phyloP scores from a whole-genome alignment of 768 basidiomycete genomes.

The Hortiboletus campestris region DNA sequence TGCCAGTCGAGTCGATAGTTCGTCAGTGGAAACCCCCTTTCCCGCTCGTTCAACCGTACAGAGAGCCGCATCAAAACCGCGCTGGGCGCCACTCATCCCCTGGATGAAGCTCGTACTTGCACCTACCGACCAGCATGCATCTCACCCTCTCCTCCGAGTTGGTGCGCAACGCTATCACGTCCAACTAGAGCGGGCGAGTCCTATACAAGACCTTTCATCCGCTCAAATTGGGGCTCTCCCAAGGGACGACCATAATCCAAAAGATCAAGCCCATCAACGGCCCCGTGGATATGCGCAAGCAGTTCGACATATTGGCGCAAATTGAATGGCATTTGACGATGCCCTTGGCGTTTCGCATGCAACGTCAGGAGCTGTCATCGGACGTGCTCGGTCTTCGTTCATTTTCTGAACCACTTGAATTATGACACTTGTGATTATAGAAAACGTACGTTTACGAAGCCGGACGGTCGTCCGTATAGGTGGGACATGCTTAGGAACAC shows the following conservation, averaged over 20 bases:
- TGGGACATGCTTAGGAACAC: slow-evolving; percentile 14
- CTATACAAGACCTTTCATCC: background rate
- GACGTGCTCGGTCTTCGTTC: background rate
- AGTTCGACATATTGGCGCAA: slow-evolving; percentile 17
- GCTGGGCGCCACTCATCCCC: background rate
- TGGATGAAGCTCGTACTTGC: background rate
- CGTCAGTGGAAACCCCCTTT: background rate
- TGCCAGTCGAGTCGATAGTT: too few species aligned
- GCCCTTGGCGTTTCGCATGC: background rate
- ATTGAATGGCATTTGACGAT: background rate
- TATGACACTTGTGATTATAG: background rate
- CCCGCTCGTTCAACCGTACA: background rate
- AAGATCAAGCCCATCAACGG: slow-evolving; percentile 23
- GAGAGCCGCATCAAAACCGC: background rate
- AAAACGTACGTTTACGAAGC: slow-evolving; percentile 22
- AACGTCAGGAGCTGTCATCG: background rate
- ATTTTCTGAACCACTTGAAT: background rate
- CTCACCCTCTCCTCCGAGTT: background rate
- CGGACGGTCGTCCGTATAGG: slow-evolving; percentile 24
- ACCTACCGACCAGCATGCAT: background rate
- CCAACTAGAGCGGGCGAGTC: background rate
- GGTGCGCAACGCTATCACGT: background rate
- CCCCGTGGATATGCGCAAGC: slow-evolving; percentile 23
- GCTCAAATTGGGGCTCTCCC: background rate
- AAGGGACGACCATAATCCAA: slow-evolving; percentile 22